phyloP scores from a whole-genome alignment of 2,329 filamentous ascomycete species.

The Nemania abortiva region DNA sequence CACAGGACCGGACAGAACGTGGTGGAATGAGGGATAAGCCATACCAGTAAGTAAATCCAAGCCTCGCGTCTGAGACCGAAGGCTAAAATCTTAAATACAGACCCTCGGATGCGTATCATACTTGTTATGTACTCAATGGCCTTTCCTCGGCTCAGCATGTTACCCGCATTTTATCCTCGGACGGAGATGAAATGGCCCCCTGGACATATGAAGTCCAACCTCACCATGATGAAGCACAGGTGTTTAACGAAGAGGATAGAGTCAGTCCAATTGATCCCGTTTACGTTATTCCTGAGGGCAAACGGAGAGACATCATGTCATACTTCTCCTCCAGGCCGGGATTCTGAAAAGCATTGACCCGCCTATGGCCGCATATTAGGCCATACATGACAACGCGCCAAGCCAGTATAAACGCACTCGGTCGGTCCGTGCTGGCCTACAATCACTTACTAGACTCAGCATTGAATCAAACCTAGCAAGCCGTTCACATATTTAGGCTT shows the following conservation, averaged over 20 bases:
- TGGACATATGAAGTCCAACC: conserved; percentile 58
- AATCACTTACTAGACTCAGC: conserved; percentile 27
- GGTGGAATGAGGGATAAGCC: conserved; percentile 96
- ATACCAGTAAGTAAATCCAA: conserved; percentile 73
- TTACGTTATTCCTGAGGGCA: conserved; percentile 82
- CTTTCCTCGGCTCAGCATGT: conserved; percentile 84
- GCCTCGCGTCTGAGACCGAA: conserved; percentile 19
- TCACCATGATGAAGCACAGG: conserved; percentile 66
- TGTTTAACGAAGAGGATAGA: conserved; percentile 78
- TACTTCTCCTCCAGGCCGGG: conserved; percentile 73
- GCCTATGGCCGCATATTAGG: conserved; percentile 52
- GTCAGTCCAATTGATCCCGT: conserved; percentile 82
- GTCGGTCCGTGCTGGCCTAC: conserved; percentile 39
- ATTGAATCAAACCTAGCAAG: conserved; percentile 23
- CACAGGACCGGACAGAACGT: conserved; percentile 76
- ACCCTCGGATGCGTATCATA: conserved; percentile 88
- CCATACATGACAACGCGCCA: conserved; percentile 49
- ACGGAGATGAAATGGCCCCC: conserved; percentile 56
- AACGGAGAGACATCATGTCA: conserved; percentile 71
- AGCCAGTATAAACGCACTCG: conserved; percentile 48
- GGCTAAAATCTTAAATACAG: conserved; percentile 56
- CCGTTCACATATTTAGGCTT: conserved; percentile 40
- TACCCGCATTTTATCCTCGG: conserved; percentile 53
- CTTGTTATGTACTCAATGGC: conserved; percentile 89
- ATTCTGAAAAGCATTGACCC: conserved; percentile 59